Percentiles rank a stretch among this genome's conserved stretches.
These are phyloP conservation scores for Elongisporangium prolatum DNA, from an alignment of 352 stramenopile species.

Conservation along the genomic window DNA sequence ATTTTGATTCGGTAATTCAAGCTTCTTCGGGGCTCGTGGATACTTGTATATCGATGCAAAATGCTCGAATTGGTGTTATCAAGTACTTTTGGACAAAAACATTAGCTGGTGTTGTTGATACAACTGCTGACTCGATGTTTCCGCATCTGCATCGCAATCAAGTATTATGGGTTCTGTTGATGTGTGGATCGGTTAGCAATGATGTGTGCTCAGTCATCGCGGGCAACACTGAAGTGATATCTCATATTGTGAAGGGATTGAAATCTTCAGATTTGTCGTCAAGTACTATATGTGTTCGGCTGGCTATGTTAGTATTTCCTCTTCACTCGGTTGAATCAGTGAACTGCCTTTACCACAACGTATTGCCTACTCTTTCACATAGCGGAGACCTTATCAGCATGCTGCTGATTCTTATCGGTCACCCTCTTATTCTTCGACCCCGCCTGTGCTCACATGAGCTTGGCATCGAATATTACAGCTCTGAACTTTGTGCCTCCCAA, in stretches of 20 bases:
- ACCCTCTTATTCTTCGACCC: slow-evolving; percentile 56
- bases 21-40: slow-evolving; percentile 9
- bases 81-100: slow-evolving; percentile 39
- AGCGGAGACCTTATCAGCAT: slow-evolving; percentile 41
- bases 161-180: slow-evolving; percentile 66
- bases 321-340: slow-evolving; percentile 70
- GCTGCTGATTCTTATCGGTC: slow-evolving; percentile 61
- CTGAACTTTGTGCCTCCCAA: slow-evolving; percentile 51
- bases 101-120: background rate
- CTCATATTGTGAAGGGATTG: slow-evolving; percentile 64
- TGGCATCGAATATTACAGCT: slow-evolving; percentile 65
- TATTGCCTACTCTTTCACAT: slow-evolving; percentile 17
- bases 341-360: slow-evolving; percentile 54
- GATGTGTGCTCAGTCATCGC: slow-evolving; percentile 65
- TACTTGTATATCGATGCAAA: slow-evolving; percentile 45
- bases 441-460: slow-evolving; percentile 79
- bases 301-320: slow-evolving; percentile 82
- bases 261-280: slow-evolving; percentile 53
- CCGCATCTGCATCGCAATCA: slow-evolving; percentile 75
- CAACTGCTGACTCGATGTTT: slow-evolving; percentile 21
- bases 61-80: slow-evolving; percentile 60
- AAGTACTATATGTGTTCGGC: slow-evolving; percentile 72
- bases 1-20: slow-evolving; percentile 2
- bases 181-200: slow-evolving; percentile 56
- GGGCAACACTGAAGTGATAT: slow-evolving; percentile 41